Percentiles rank a stretch among this genome's conserved stretches.
Evolutionary conservation across 768 basidiomycete genomes (phyloP).

Genomic region (Galerina marginata): DNA sequence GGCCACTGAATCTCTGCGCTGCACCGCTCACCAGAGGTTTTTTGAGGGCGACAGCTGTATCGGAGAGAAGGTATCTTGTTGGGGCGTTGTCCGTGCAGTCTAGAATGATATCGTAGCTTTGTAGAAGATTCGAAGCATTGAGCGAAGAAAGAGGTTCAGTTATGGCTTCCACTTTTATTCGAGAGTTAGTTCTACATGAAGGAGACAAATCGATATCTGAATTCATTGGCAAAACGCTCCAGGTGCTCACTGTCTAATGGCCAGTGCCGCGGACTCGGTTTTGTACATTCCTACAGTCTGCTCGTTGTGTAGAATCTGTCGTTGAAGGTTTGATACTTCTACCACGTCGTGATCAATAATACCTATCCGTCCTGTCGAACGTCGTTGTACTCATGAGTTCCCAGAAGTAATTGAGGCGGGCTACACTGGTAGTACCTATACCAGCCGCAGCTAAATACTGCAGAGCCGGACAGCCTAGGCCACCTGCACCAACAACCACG

Average conservation of each 20-base stretch:
- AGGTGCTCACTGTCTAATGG: constrained; percentile 59
- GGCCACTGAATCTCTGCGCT: constrained; percentile 83
- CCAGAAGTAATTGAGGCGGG: not conserved
- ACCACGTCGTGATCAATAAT: constrained; percentile 89
- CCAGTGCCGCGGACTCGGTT: constrained; percentile 75
- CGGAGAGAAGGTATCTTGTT: constrained; percentile 91
- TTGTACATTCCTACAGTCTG: constrained; percentile 79
- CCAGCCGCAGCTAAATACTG: constrained; percentile 93
- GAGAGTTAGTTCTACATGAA: constrained; percentile 70
- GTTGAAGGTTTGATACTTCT: constrained; percentile 85
- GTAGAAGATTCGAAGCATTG: constrained; percentile 68
- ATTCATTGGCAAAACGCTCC: not conserved
- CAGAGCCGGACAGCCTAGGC: constrained; percentile 91
- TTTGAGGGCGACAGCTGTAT: constrained; percentile 71
- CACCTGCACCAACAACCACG: constrained; percentile 92
- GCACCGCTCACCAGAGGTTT: constrained; percentile 91
- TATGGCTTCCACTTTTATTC: constrained; percentile 58
- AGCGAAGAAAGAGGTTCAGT: constrained; percentile 56
- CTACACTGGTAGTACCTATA: constrained; percentile 64
- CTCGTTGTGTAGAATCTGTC: constrained; percentile 86
- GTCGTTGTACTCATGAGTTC: not conserved
- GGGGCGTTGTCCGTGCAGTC: constrained; percentile 95
- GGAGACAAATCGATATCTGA: not conserved
- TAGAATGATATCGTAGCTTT: constrained; percentile 72
- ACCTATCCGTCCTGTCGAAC: constrained; percentile 67